These are phyloP conservation scores for Pyrenochaeta sp. DNA, from an alignment of 2,329 filamentous ascomycete species.

Conservation along the genomic window DNA sequence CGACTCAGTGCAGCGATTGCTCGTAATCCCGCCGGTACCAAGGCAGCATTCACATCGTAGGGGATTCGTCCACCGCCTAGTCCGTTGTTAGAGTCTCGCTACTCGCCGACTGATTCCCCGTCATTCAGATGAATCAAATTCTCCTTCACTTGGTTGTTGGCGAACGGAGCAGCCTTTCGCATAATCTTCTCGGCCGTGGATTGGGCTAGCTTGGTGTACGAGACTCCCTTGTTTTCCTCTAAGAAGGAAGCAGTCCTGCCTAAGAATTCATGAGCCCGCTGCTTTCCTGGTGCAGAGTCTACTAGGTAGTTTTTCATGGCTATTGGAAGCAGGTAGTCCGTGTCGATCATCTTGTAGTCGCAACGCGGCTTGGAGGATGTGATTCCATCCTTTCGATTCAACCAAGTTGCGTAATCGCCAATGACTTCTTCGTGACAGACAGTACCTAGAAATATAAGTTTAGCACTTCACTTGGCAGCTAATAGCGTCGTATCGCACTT, in stretches of 20 bases:
- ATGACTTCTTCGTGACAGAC: conserved; percentile 72
- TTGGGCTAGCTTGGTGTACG: conserved; percentile 60
- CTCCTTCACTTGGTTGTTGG: conserved; percentile 56
- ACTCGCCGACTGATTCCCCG: conserved; percentile 65
- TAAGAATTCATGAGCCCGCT: conserved; percentile 49
- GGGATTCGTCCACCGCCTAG: conserved; percentile 69
- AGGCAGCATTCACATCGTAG: conserved; percentile 69
- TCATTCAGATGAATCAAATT: conserved; percentile 67
- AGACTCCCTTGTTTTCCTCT: conserved; percentile 59
- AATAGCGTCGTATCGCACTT: neutral
- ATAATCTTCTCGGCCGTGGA: conserved; percentile 67
- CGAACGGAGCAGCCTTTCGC: conserved; percentile 63
- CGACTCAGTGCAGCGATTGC: conserved; percentile 63
- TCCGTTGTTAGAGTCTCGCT: conserved; percentile 68
- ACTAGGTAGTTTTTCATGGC: conserved; percentile 67
- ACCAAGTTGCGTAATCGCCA: conserved; percentile 69
- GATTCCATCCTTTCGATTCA: conserved; percentile 63
- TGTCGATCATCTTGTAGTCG: conserved; percentile 69
- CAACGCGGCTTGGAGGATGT: conserved; percentile 62
- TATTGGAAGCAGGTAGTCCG: conserved; percentile 67
- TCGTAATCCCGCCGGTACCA: conserved; percentile 67
- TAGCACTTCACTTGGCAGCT: neutral
- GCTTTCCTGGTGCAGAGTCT: conserved; percentile 52
- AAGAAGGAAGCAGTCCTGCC: conserved; percentile 58
- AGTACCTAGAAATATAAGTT: conserved; percentile 32